Conservation (phyloP, 176 grass and related monocot species). For the Thinopyrum elongatum region DNA sequence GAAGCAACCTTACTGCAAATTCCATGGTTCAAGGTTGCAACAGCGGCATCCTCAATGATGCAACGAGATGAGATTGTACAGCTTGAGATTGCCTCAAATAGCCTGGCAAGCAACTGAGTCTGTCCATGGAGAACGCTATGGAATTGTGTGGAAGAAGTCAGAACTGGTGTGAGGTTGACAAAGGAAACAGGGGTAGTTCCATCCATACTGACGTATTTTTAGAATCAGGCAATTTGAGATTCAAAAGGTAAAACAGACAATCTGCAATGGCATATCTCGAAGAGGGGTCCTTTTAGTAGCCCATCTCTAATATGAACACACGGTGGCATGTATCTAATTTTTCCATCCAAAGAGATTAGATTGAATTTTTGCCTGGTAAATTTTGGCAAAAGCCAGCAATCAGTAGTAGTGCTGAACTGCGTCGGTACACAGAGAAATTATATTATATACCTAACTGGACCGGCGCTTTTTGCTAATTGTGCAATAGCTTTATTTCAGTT, state of each 20-base stretch:
- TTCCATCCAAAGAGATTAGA: not conserved
- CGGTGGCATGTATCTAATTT: not conserved
- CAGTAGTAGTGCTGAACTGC: not conserved
- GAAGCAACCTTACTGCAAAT: not conserved
- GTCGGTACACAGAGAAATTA: not conserved
- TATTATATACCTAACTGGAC: not conserved
- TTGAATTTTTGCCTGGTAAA: not conserved
- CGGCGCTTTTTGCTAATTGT: not conserved
- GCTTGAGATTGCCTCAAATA: not conserved
- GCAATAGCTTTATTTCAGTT: not conserved
- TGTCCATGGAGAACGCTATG: not conserved
- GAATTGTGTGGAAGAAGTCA: not conserved
- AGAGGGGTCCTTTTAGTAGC: not conserved
- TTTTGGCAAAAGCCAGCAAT: not conserved
- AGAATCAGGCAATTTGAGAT: not conserved
- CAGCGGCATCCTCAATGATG: not conserved
- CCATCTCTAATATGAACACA: not conserved
- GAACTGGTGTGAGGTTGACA: not conserved
- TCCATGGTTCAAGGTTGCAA: not conserved
- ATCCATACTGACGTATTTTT: not conserved
- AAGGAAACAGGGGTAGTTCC: not conserved
- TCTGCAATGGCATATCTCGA: not conserved
- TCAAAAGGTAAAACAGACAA: not conserved
- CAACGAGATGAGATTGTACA: not conserved
- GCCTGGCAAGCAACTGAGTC: not conserved